Evolutionary conservation across 2,329 filamentous ascomycete species (phyloP).

Genomic region (Fragosphaeria purpurea): DNA sequence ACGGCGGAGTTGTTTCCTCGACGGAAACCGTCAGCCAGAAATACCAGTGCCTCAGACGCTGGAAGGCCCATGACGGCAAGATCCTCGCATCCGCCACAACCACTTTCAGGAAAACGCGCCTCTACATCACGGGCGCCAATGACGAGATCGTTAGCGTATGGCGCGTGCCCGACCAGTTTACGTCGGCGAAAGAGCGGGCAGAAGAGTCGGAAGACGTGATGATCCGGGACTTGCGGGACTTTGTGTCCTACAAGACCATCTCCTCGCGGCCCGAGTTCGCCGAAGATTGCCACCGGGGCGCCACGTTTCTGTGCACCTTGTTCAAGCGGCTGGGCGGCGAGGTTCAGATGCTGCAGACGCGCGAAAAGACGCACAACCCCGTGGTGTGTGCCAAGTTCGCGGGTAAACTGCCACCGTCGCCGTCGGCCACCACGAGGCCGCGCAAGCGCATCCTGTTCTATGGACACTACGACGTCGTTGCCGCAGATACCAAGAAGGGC

Average conservation of each 20-base stretch:
- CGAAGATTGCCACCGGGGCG: slow-evolving; percentile 85
- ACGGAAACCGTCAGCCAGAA: slow-evolving; percentile 46
- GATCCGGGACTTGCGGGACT: slow-evolving; percentile 67
- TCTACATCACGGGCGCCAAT: slow-evolving; percentile 91
- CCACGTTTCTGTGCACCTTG: slow-evolving; percentile 78
- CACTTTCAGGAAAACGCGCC: slow-evolving; percentile 57
- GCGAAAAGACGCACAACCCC: slow-evolving; percentile 65
- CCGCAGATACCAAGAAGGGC: slow-evolving; percentile 69
- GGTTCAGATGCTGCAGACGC: slow-evolving; percentile 82
- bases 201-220: slow-evolving; percentile 43
- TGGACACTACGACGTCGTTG: slow-evolving; percentile 94
- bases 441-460: slow-evolving; percentile 92
- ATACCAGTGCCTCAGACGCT: slow-evolving; percentile 24
- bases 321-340: slow-evolving; percentile 88
- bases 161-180: slow-evolving; percentile 50
- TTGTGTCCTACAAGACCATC: slow-evolving; percentile 85
- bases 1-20: slow-evolving; percentile 42
- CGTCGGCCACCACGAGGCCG: slow-evolving; percentile 26
- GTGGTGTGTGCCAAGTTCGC: slow-evolving; percentile 87
- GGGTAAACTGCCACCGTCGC: slow-evolving; percentile 50
- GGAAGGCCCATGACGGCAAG: slow-evolving; percentile 67
- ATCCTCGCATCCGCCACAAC: slow-evolving; percentile 76
- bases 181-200: slow-evolving; percentile 25
- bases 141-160: slow-evolving; percentile 84
- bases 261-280: slow-evolving; percentile 79